Conservation (phyloP, 352 stramenopile species). For the Phytopythium vexans region DNA sequence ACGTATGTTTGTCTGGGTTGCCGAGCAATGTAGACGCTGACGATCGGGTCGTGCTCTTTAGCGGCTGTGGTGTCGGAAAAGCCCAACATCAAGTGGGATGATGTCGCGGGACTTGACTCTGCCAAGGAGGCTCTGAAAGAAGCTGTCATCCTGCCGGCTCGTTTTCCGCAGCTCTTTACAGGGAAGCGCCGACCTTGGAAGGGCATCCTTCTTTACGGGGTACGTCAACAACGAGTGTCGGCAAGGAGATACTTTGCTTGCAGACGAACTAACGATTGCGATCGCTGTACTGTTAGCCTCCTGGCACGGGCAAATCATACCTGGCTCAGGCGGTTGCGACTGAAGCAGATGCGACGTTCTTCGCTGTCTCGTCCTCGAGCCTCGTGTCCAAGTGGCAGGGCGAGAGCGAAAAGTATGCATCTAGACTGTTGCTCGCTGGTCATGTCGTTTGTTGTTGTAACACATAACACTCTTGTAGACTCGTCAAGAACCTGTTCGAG, state of each 20-base stretch:
- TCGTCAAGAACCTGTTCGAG: constrained; percentile 98
- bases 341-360: constrained; percentile 98
- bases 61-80: constrained; percentile 86
- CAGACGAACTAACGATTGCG: constrained; percentile 14
- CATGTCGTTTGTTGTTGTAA: constrained; percentile 7
- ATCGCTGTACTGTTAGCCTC: constrained; percentile 39
- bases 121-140: constrained; percentile 99
- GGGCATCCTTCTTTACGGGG: constrained; percentile 97
- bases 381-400: constrained; percentile 99
- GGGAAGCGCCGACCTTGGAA: constrained; percentile 91
- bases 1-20: constrained; percentile 19
- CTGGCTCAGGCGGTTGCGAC: constrained; percentile 98
- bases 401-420: constrained; percentile 89
- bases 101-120: constrained; percentile 96
- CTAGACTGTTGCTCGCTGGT: too few species aligned
- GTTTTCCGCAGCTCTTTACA: constrained; percentile 98
- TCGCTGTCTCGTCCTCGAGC: constrained; percentile 97
- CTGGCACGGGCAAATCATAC: constrained; percentile 95
- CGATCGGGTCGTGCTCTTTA: constrained; percentile 16
- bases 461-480: constrained; percentile 34
- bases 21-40: neutral
- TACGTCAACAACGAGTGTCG: constrained; percentile 34
- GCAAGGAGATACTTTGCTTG: constrained; percentile 53
- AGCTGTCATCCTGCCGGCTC: constrained; percentile 95
- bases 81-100: constrained; percentile 96